These are phyloP conservation scores for Anisodus acutangulus DNA, from an alignment of 257 asterid species.

Conservation along the genomic window DNA sequence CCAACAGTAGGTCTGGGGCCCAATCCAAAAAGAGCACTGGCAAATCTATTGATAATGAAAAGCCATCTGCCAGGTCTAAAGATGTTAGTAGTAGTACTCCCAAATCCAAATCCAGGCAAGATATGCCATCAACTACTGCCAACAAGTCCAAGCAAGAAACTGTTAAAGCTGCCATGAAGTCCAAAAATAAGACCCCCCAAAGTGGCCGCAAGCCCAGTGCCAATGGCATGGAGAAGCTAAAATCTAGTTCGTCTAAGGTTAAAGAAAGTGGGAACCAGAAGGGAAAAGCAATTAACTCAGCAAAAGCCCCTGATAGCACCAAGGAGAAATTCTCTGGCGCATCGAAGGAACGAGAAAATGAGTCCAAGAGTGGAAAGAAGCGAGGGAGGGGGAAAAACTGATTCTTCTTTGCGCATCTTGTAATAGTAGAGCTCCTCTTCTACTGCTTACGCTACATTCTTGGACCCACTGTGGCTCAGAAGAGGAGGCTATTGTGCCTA, in stretches of 20 bases:
- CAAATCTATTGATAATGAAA: conserved; percentile 49
- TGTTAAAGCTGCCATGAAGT: conserved; percentile 36
- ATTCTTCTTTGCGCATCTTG: neutral
- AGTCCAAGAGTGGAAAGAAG: conserved; percentile 61
- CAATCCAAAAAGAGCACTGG: conserved; percentile 34
- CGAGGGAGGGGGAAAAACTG: conserved; percentile 49
- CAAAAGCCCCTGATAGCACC: conserved; percentile 38
- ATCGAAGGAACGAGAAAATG: conserved; percentile 57
- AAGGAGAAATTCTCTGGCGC: conserved; percentile 26
- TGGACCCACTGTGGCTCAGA: neutral
- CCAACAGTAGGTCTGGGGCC: conserved; percentile 37
- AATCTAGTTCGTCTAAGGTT: conserved; percentile 59
- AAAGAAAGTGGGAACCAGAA: conserved; percentile 52
- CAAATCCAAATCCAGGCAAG: conserved; percentile 50
- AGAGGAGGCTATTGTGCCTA: neutral
- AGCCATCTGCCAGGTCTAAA: conserved; percentile 56
- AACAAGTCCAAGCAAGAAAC: conserved; percentile 45
- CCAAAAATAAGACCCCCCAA: conserved; percentile 56
- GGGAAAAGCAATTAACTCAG: conserved; percentile 48
- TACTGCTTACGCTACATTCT: neutral
- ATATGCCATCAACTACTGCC: conserved; percentile 18
- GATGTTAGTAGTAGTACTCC: conserved; percentile 47
- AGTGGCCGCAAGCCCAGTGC: conserved; percentile 45
- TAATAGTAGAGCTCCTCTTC: conserved; percentile 13
- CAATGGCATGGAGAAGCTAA: conserved; percentile 45